A percentile compares a stretch with the other conserved stretches of the same genome.
Evolutionary conservation across 495 filamentous ascomycete genomes (phyloP).

Genomic region (Usnea hakonensis): DNA sequence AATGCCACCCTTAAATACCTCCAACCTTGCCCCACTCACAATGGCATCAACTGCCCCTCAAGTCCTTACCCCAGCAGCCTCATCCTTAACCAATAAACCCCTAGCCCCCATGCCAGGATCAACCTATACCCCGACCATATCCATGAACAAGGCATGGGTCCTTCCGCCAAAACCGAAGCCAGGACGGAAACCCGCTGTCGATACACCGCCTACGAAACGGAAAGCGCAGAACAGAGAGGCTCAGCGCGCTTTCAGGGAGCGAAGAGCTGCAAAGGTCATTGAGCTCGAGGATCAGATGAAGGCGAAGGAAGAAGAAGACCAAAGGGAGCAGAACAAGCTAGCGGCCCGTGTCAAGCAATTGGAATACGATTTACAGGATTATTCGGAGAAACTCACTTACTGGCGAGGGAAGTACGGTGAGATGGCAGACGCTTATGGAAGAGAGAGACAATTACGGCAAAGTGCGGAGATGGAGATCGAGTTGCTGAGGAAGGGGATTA

Average conservation of each 20-base stretch:
- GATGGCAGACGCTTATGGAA: slow-evolving; percentile 14
- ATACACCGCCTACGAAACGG: slow-evolving; percentile 83
- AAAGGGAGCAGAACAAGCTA: slow-evolving; percentile 37
- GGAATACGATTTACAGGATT: slow-evolving; percentile 36
- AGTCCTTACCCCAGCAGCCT: slow-evolving; percentile 27
- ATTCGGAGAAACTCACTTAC: slow-evolving; percentile 10
- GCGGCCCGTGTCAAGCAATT: slow-evolving; percentile 42
- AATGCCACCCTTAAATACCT: not conserved
- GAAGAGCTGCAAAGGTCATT: slow-evolving; percentile 72
- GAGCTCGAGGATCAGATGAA: slow-evolving; percentile 81
- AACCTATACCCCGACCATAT: slow-evolving; percentile 20
- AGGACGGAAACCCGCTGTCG: slow-evolving; percentile 86
- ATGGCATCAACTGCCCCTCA: slow-evolving; percentile 15
- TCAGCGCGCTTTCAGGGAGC: slow-evolving; percentile 83
- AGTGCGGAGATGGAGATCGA: slow-evolving; percentile 37
- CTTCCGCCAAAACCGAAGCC: slow-evolving; percentile 84
- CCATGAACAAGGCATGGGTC: slow-evolving; percentile 80
- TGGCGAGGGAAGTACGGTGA: slow-evolving; percentile 16
- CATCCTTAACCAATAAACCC: slow-evolving; percentile 26
- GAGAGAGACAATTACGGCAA: slow-evolving; percentile 39
- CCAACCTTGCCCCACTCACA: not conserved
- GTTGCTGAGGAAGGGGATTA: slow-evolving; percentile 27
- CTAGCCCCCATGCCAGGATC: slow-evolving; percentile 18
- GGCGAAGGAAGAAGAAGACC: slow-evolving; percentile 48
- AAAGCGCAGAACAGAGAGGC: slow-evolving; percentile 93